Evolutionary conservation across 1,139 yeast genomes (phyloP).

Genomic region (Geotrichum macrosporum): DNA sequence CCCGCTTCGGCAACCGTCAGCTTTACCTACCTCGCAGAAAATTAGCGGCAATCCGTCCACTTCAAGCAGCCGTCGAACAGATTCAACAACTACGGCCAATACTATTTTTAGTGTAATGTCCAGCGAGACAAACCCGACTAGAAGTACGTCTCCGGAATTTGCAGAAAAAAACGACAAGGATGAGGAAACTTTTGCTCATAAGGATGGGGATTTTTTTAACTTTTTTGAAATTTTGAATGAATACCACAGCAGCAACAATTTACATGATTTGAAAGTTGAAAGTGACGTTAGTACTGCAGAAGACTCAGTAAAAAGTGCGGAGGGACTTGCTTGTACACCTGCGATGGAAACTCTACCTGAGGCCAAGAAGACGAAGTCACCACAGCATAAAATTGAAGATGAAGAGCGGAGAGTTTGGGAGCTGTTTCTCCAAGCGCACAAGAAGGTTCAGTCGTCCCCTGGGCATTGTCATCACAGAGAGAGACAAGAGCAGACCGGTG

Average conservation of each 20-base stretch:
- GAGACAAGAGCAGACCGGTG: neutral
- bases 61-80: neutral
- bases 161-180: neutral
- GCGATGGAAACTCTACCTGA: neutral
- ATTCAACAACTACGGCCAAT: neutral
- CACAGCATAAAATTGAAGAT: conserved; percentile 6
- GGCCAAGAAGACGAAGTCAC: neutral
- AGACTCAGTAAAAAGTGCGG: too few relatives aligned
- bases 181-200: neutral
- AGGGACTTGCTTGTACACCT: too few relatives aligned
- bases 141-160: neutral
- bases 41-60: neutral
- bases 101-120: neutral
- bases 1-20: too few relatives aligned
- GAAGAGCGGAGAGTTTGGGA: conserved; percentile 17
- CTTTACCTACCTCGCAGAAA: too few relatives aligned
- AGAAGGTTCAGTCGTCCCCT: conserved; percentile 3
- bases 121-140: neutral
- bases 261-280: neutral
- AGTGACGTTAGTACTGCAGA: neutral
- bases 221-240: neutral
- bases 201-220: neutral
- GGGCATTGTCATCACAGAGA: neutral
- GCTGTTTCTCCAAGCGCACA: conserved; percentile 8
- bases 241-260: neutral